Evolutionary conservation across 192 early-diverging fungal genomes (phyloP), one percentile per base, ranked within the genome.

Genomic region (Mortierella claussenii): DNA sequence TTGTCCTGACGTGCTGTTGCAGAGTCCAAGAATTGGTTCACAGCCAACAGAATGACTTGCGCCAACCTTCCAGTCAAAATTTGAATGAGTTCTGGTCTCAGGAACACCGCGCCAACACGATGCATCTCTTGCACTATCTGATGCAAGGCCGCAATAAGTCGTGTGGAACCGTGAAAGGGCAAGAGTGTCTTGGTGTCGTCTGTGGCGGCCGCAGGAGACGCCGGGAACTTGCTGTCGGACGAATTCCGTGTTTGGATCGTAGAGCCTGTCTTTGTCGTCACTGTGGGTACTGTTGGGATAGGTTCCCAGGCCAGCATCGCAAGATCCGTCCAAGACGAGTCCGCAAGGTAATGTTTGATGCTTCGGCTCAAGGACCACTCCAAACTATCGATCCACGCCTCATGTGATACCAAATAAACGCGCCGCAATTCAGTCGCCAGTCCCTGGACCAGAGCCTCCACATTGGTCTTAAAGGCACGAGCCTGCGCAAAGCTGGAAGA

Each of bases 291-390:
- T n/a, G n/a, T n/a, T 11, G 51, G 32, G 26, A 70, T 81, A 74
- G 84, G 70, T 52, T 88, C 83, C 87, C 87, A 88, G 1, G 84
- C 53, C 30, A 81, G 56, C 5, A 70, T 60, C 21, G 81, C 42
- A 4, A 82, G 34, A 37, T 82, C 80, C 7, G 65, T 66, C 85
- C 85, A 86, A 30, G 65, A 60, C 0, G 75, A 52, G 6, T 55
- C 60, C 3, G n/a, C 24, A 34, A 86, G 54, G 15, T 62, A 61
- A 15, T 56, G 24, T 28, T 23, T 55, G 23, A 88, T 47, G 15
- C n/a, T 42, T 32, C 61, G 51, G 36, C 49, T 62, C 47, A 79
- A 67, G 15, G 43, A 45, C 51, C 34, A 51, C 31, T 46, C 65
- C 3, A 62, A 54, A 32, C 34, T 43, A 55, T 70, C 57, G 40